Evolutionary conservation across 257 asterid species (phyloP).

Genomic region (Solanum ahanhuiri): DNA sequence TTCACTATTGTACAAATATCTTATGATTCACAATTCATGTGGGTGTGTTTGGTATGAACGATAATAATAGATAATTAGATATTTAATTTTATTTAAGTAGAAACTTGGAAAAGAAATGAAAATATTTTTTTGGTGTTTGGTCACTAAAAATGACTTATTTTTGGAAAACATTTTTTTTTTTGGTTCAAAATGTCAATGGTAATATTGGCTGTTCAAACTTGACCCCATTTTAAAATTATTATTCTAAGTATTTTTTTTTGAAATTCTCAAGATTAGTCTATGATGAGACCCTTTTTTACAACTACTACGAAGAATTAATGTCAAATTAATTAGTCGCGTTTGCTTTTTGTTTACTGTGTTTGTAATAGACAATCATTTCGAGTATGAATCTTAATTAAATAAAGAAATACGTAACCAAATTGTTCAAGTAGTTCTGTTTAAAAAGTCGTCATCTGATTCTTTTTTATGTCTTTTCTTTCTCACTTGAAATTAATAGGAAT

Average conservation of each 20-base stretch:
- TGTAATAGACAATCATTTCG: not conserved
- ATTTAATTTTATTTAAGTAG: not conserved
- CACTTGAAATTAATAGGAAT: not conserved
- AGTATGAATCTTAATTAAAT: not conserved
- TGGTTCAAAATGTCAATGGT: not conserved
- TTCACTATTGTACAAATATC: no score
- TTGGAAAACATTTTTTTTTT: not conserved
- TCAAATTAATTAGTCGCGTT: not conserved
- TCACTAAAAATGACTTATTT: not conserved
- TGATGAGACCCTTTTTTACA: not conserved
- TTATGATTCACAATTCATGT: not conserved
- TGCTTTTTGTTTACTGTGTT: not conserved
- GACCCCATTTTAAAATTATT: not conserved
- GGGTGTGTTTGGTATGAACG: not conserved
- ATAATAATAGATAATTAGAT: not conserved
- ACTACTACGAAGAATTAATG: not conserved
- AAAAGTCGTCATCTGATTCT: not conserved
- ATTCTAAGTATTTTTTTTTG: no score
- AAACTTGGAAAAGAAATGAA: not conserved
- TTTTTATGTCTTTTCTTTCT: not conserved
- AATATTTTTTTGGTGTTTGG: not conserved
- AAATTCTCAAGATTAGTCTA: not conserved
- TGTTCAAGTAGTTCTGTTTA: not conserved
- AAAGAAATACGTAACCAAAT: not conserved
- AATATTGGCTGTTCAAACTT: not conserved